These are phyloP conservation scores for Anisodus tanguticus DNA, from an alignment of 257 asterid species.

Conservation along the genomic window DNA sequence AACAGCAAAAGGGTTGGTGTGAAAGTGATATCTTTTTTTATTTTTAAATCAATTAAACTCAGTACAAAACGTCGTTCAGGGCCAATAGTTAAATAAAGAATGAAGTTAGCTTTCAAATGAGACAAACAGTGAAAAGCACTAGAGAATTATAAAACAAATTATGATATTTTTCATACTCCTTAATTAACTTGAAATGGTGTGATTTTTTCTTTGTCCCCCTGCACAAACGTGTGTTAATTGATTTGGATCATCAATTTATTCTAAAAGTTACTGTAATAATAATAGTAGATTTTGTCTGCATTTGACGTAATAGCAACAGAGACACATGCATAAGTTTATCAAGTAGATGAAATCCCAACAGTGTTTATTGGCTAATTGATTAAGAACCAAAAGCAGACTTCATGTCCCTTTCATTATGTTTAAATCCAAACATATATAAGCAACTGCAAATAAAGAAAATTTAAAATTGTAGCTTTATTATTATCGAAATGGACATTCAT, in stretches of 20 bases:
- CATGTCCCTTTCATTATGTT: slow-evolving; percentile 33
- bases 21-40: background rate
- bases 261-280: background rate
- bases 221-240: background rate
- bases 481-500: background rate
- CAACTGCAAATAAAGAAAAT: no score
- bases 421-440: no score
- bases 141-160: background rate
- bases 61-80: background rate
- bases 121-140: background rate
- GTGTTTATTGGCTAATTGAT: slow-evolving; percentile 7
- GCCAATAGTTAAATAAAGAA: background rate
- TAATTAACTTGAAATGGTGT: no score
- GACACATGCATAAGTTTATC: background rate
- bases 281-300: background rate
- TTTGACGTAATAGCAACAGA: background rate
- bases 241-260: background rate
- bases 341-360: background rate
- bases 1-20: background rate
- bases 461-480: no score
- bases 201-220: no score
- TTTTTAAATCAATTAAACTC: background rate
- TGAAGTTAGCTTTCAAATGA: background rate
- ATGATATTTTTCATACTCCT: background rate
- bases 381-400: slow-evolving; percentile 30